These are phyloP conservation scores for Schwanniomyces polymorphus DNA, from an alignment of 805 yeast genomes.

Conservation along the genomic window DNA sequence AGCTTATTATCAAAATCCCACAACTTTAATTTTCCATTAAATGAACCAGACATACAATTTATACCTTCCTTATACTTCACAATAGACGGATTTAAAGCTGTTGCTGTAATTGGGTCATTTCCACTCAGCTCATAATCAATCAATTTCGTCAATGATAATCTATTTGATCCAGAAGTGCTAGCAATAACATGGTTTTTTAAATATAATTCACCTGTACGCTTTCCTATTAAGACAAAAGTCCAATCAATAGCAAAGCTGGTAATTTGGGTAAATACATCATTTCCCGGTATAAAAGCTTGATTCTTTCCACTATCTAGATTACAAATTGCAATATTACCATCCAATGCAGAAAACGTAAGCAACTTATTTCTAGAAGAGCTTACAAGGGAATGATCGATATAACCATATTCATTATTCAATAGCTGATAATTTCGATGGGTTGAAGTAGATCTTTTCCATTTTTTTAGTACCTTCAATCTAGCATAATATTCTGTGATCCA, in stretches of 20 bases:
- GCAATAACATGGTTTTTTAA: slow-evolving; percentile 34
- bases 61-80: slow-evolving; percentile 23
- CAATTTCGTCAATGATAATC: slow-evolving; percentile 19
- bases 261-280: slow-evolving; percentile 13
- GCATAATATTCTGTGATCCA: slow-evolving; percentile 50
- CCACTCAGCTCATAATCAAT: slow-evolving; percentile 5
- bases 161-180: slow-evolving; percentile 25
- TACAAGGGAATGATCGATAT: slow-evolving; percentile 17
- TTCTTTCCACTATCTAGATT: slow-evolving; percentile 33
- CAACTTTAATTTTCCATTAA: slow-evolving; percentile 19
- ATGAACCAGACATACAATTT: slow-evolving; percentile 27
- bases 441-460: slow-evolving; percentile 40
- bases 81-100: slow-evolving; percentile 13
- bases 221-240: slow-evolving; percentile 32
- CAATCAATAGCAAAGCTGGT: slow-evolving; percentile 25
- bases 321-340: slow-evolving; percentile 30
- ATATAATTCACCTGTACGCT: slow-evolving; percentile 25
- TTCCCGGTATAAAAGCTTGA: slow-evolving; percentile 40
- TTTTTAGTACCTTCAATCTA: slow-evolving; percentile 32
- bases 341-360: slow-evolving; percentile 24
- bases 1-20: slow-evolving; percentile 26
- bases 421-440: slow-evolving; percentile 26
- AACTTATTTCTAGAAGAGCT: slow-evolving; percentile 28
- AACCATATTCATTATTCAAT: slow-evolving; percentile 26
- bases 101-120: slow-evolving; percentile 15